Percentiles rank a stretch among this genome's conserved stretches.
Evolutionary conservation across 495 filamentous ascomycete genomes (phyloP).

Genomic region (Penicillium bialowiezense): DNA sequence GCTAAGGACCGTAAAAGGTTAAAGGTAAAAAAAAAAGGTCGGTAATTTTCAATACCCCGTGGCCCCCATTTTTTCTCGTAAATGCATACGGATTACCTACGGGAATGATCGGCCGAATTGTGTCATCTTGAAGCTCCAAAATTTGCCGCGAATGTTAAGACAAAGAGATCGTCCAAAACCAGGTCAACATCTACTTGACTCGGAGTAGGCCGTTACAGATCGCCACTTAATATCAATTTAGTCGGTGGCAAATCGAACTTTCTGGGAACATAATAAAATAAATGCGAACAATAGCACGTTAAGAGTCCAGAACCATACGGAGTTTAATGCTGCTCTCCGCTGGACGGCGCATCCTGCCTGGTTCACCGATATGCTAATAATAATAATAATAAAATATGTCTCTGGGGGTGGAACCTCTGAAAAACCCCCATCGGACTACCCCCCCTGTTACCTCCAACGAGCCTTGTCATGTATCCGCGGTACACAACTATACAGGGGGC

Average conservation of each 20-base stretch:
- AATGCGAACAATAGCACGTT: background rate
- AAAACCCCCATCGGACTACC: constrained; percentile 1
- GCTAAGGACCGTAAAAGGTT: constrained; percentile 9
- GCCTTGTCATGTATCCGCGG: constrained; percentile 27
- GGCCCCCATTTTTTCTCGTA: constrained; percentile 7
- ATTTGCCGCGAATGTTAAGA: background rate
- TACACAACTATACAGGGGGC: constrained; percentile 24
- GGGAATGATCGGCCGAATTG: constrained; percentile 16
- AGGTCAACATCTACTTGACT: background rate
- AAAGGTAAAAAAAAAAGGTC: background rate
- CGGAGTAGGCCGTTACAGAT: constrained; percentile 5
- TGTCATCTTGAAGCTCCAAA: constrained; percentile 12
- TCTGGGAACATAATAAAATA: too few relatives aligned
- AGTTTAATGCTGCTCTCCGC: background rate
- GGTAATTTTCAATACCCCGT: constrained; percentile 8
- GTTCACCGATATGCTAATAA: constrained; percentile 16
- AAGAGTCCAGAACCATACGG: background rate
- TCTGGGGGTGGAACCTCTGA: constrained; percentile 17
- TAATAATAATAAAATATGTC: background rate
- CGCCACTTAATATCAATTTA: constrained; percentile 20
- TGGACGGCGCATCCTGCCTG: constrained; percentile 13
- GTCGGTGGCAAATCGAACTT: constrained; percentile 12
- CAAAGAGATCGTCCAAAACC: constrained; percentile 12
- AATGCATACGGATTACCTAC: constrained; percentile 4
- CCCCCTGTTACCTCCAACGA: constrained; percentile 19